These are phyloP conservation scores for Fusarium drepaniforme DNA, from an alignment of 2,329 filamentous ascomycete genomes.

Conservation along the genomic window DNA sequence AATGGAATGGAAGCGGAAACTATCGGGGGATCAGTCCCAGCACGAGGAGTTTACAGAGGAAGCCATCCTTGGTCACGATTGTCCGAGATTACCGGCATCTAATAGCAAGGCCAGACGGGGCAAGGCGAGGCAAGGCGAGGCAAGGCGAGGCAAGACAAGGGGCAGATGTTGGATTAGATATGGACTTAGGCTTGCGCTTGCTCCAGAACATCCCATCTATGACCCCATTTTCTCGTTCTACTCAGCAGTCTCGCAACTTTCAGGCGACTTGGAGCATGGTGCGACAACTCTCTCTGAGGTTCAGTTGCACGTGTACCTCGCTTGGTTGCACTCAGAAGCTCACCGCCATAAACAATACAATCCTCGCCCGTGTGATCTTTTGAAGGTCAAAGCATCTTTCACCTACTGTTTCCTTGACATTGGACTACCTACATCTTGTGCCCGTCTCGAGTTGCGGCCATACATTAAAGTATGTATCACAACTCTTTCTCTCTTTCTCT, in stretches of 20 bases:
- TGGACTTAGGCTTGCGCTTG: neutral
- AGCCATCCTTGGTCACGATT: neutral
- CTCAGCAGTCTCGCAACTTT: neutral
- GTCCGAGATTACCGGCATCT: neutral
- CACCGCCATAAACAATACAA: neutral
- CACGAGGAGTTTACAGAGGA: neutral
- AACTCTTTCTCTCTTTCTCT: neutral
- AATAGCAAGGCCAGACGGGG: neutral
- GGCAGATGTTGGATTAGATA: neutral
- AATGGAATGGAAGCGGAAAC: slow-evolving; percentile 5
- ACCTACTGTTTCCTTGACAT: neutral
- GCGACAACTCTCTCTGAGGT: neutral
- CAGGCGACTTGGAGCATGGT: neutral
- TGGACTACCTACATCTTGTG: neutral
- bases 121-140: neutral
- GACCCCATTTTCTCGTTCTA: neutral
- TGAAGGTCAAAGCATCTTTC: neutral
- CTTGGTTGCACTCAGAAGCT: neutral
- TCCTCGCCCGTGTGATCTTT: neutral
- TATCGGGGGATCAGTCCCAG: neutral
- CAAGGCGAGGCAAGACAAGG: neutral
- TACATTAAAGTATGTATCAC: neutral
- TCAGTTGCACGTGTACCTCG: neutral
- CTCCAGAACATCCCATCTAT: neutral
- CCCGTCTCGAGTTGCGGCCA: neutral